These are phyloP conservation scores for Heliosperma pusillum DNA, from an alignment of 148 eudicot genomes.

Conservation along the genomic window DNA sequence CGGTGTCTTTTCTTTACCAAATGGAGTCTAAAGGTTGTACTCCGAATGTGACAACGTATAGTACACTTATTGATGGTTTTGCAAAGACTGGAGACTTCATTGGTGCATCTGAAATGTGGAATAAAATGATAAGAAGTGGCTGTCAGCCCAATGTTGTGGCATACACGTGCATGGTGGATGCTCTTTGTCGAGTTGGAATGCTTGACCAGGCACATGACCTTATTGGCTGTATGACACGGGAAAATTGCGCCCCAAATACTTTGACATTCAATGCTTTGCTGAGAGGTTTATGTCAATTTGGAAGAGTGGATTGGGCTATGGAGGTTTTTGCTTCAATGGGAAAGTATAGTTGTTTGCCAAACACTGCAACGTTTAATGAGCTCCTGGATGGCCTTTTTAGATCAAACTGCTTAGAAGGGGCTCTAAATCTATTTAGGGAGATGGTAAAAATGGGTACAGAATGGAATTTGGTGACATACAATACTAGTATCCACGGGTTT, in stretches of 20 bases:
- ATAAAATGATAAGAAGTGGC: constrained; percentile 63
- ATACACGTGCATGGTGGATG: constrained; percentile 85
- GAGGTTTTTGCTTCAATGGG: constrained; percentile 55
- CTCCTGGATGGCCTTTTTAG: constrained; percentile 56
- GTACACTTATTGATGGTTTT: constrained; percentile 65
- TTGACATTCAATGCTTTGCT: constrained; percentile 63
- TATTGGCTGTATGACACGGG: constrained; percentile 48
- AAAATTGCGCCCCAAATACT: constrained; percentile 64
- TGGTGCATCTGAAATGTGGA: constrained; percentile 73
- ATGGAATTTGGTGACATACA: constrained; percentile 58
- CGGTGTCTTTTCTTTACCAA: constrained; percentile 39
- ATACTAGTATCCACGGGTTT: constrained; percentile 56
- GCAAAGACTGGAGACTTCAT: constrained; percentile 55
- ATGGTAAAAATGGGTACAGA: constrained; percentile 51
- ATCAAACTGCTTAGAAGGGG: constrained; percentile 35
- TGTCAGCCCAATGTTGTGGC: constrained; percentile 78
- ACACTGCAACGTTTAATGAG: constrained; percentile 57
- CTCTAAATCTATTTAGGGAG: constrained; percentile 39
- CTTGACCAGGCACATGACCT: constrained; percentile 59
- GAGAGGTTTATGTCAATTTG: constrained; percentile 51
- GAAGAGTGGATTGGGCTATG: constrained; percentile 58
- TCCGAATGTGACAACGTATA: constrained; percentile 62
- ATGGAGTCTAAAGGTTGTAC: constrained; percentile 53
- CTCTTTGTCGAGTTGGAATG: constrained; percentile 59
- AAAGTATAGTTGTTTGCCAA: constrained; percentile 41